A percentile compares a stretch with the other conserved stretches of the same genome.
Conservation (phyloP, 129 eudicot species). For the Artemisia tridentata region DNA sequence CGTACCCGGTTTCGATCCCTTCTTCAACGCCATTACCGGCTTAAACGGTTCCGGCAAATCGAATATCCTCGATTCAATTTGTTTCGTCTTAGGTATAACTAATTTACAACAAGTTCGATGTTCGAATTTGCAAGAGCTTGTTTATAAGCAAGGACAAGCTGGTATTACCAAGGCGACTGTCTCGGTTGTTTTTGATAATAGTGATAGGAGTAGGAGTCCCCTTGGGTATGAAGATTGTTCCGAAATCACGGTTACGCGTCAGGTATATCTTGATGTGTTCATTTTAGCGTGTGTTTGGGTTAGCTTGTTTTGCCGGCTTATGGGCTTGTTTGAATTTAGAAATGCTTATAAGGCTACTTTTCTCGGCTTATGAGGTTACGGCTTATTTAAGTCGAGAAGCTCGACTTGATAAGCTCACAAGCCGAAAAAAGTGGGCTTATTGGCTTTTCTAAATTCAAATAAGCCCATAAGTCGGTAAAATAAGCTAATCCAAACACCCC, state of each 20-base stretch:
- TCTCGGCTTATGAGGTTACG: too few species aligned
- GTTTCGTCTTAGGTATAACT: slow-evolving; percentile 93
- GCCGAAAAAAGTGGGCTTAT: too few species aligned
- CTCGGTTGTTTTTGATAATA: slow-evolving; percentile 88
- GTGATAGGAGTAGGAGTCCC: slow-evolving; percentile 83
- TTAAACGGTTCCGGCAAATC: slow-evolving; percentile 97
- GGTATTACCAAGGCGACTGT: slow-evolving; percentile 99
- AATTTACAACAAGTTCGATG: slow-evolving; percentile 97
- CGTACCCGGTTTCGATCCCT: slow-evolving; percentile 93
- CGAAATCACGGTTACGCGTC: slow-evolving; percentile 96
- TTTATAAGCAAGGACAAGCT: slow-evolving; percentile 99
- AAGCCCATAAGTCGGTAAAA: too few species aligned
- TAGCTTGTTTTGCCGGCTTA: too few species aligned
- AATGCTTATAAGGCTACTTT: too few species aligned
- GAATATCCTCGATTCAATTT: slow-evolving; percentile 92
- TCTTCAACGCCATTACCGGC: slow-evolving; percentile 94
- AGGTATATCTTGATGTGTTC: slow-evolving; percentile 34
- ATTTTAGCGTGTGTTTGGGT: background rate
- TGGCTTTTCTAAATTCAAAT: too few species aligned
- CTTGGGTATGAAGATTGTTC: slow-evolving; percentile 87
- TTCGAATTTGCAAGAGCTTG: slow-evolving; percentile 94
- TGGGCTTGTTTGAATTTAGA: too few species aligned
- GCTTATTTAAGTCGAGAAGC: too few species aligned
- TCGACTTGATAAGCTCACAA: too few species aligned
- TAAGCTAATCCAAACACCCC: too few species aligned